These are phyloP conservation scores for Penicillium sp. DNA, from an alignment of 2,329 filamentous ascomycete genomes.

Conservation along the genomic window DNA sequence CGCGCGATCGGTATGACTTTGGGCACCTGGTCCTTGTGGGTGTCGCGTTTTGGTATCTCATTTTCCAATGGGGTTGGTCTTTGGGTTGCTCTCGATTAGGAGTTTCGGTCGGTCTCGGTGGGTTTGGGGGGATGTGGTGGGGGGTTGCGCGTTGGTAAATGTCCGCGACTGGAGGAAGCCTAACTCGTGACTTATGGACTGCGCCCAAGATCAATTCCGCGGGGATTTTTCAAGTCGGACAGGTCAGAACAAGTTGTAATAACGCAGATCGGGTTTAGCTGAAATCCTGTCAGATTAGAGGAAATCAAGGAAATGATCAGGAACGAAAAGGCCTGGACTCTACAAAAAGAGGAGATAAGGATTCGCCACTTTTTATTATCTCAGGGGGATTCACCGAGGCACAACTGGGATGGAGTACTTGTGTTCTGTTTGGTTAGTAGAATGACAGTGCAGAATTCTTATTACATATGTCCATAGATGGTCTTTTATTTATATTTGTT, in stretches of 20 bases:
- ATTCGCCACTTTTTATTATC: not conserved
- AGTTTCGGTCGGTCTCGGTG: not conserved
- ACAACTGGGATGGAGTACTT: no score
- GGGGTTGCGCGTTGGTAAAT: not conserved
- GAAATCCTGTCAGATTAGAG: not conserved
- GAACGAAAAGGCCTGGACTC: not conserved
- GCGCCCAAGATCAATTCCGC: not conserved
- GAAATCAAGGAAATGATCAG: not conserved
- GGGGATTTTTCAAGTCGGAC: not conserved
- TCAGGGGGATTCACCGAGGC: no score
- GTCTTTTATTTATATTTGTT: no score
- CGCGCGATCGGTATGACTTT: conserved; percentile 10
- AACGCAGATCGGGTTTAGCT: not conserved
- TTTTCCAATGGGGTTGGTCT: conserved; percentile 31
- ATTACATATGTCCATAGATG: no score
- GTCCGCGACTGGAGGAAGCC: not conserved
- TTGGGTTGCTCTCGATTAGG: conserved; percentile 4
- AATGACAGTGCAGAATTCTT: no score
- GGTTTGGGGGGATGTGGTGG: not conserved
- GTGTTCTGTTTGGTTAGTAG: no score
- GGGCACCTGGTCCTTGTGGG: conserved; percentile 30
- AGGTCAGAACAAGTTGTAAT: not conserved
- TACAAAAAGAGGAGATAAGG: not conserved
- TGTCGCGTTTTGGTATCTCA: conserved; percentile 31
- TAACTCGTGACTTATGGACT: not conserved